Percentiles rank a stretch among this genome's conserved stretches.
phyloP scores from a whole-genome alignment of 306 rosid genomes.

The Carpinus viminea region DNA sequence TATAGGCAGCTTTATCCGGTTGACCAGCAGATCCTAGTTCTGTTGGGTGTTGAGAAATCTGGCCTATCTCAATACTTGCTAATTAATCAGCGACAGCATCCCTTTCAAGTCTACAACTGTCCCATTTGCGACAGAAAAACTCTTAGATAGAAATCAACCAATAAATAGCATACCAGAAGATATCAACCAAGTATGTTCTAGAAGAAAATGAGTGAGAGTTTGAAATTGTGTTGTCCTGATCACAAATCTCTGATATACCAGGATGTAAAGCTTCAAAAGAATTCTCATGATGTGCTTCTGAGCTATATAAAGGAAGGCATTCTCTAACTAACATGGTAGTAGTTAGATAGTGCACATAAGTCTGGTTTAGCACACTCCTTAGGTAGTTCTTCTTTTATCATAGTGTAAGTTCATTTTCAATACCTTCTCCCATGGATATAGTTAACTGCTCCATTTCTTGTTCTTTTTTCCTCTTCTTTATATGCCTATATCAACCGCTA shows the following conservation, averaged over 20 bases:
- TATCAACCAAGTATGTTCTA: not conserved
- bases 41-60: not conserved
- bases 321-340: too few relatives aligned
- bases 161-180: conserved; percentile 8
- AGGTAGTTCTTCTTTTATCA: not conserved
- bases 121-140: not conserved
- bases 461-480: not conserved
- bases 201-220: not conserved
- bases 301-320: too few relatives aligned
- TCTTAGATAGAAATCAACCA: conserved; percentile 7
- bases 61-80: not conserved
- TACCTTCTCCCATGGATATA: not conserved
- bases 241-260: not conserved
- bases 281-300: not conserved
- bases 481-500: not conserved
- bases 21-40: not conserved
- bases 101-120: conserved; percentile 1
- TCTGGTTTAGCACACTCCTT: not conserved
- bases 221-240: not conserved
- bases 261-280: not conserved
- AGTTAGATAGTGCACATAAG: not conserved
- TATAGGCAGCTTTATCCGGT: not conserved
- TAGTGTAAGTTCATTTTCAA: not conserved
- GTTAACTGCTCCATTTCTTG: not conserved
- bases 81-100: conserved; percentile 19